These are phyloP conservation scores for Aspergillus alliaceus DNA, from an alignment of 2,329 filamentous ascomycete species.

Conservation along the genomic window DNA sequence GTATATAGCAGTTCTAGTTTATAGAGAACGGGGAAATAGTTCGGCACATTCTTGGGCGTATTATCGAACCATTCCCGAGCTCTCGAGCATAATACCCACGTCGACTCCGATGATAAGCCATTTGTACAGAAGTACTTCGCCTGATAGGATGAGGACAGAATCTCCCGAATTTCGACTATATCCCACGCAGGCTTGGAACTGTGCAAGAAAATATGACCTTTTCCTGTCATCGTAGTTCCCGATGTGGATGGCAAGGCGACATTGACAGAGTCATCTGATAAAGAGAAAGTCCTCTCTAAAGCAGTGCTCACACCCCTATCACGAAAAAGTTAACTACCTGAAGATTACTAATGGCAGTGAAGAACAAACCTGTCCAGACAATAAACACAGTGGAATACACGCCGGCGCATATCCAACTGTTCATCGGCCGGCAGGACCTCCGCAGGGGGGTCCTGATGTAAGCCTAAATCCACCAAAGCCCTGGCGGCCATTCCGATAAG, in stretches of 20 bases:
- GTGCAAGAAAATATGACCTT: constrained; percentile 51
- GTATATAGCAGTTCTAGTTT: constrained; percentile 88
- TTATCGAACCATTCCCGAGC: constrained; percentile 74
- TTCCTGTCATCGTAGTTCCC: constrained; percentile 46
- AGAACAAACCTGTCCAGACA: constrained; percentile 73
- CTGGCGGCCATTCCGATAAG: constrained; percentile 86
- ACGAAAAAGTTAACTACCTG: not conserved
- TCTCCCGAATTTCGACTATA: constrained; percentile 77
- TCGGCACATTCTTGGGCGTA: constrained; percentile 66
- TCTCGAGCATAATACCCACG: constrained; percentile 53
- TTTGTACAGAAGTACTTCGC: constrained; percentile 78
- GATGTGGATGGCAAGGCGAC: constrained; percentile 68
- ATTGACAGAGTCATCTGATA: constrained; percentile 83
- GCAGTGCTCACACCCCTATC: constrained; percentile 81
- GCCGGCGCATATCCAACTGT: constrained; percentile 73
- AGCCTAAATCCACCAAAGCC: constrained; percentile 82
- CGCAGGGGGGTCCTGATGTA: constrained; percentile 84
- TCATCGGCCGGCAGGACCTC: constrained; percentile 67
- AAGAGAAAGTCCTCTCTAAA: constrained; percentile 84
- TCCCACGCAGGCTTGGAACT: constrained; percentile 70
- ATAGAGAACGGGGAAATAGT: constrained; percentile 72
- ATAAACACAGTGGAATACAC: constrained; percentile 89
- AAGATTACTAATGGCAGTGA: not conserved
- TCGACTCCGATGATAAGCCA: constrained; percentile 56
- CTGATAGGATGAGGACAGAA: constrained; percentile 89